Evolutionary conservation across 495 filamentous ascomycete species (phyloP), one percentile per base, ranked within the genome.

Genomic region (Friedmanniomyces endolithicus): DNA sequence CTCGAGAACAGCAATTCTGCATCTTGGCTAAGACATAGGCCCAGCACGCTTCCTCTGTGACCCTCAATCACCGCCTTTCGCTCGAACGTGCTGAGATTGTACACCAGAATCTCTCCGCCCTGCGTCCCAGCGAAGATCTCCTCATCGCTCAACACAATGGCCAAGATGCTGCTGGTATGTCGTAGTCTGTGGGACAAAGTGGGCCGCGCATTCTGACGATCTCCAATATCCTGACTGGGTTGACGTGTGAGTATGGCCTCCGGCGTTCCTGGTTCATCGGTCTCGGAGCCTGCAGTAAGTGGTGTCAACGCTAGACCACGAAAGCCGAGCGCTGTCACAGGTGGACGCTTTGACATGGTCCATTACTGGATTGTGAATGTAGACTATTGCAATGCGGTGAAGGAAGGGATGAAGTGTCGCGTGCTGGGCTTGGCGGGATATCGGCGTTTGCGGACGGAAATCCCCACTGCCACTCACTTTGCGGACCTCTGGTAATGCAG

Each of bases 61-160:
- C 85, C 92, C 58, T 87, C 82, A 53, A 96, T 79, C 0, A 80
- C 82, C 43, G 78, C 73, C 31, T 84, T 76, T 19, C 83, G 80
- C 66, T 90, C 82, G 67, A 85, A 96, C 1, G 88, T 90, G 60
- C 85, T 81, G 27, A 97, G 74, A 2, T 82, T 86, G 89, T 88
- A 97, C 22, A 88, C 78, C 48, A 92, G 70, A 53, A 98, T 90
- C 69, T 95, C 87, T 50, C 92, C 92, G 46, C 83, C 86, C 65
- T 95, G 89, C 17, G 90, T 87, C 33, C 90, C 92, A 20, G 90
- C 88, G 70, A 86, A 92, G n/a, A 92, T 77, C 57, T 80, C 72
- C 23, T 70, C 61, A 8, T 72, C 71, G 1, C 78, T 81, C 11
- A 89, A 76, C 0, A 76, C 81, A 33, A 92, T 73, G 0, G 82